phyloP scores from a whole-genome alignment of 208 protist genomes.

The Porcisia hertigi region DNA sequence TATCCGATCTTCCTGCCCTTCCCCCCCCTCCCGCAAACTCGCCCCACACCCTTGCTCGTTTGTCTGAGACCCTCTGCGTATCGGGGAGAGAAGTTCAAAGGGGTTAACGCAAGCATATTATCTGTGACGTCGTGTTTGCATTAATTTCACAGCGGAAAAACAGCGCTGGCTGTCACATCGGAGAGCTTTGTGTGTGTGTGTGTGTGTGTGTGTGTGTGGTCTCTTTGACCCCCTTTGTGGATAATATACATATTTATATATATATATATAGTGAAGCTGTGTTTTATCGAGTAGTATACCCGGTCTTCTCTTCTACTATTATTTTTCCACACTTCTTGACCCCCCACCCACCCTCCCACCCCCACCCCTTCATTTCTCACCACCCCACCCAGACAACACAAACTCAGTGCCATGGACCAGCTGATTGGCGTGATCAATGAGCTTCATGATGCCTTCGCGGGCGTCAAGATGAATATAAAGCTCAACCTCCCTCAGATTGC shows the following conservation, averaged over 20 bases:
- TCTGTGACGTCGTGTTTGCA: background rate
- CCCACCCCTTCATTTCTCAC: background rate
- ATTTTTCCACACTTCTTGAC: background rate
- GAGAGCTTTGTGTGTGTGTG: background rate
- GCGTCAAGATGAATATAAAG: constrained; percentile 91
- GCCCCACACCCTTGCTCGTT: background rate
- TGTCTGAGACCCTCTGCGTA: background rate
- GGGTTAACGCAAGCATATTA: background rate
- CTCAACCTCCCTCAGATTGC: constrained; percentile 99
- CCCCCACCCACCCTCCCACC: no score
- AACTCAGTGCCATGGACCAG: constrained; percentile 85
- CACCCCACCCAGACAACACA: background rate
- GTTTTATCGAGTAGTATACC: background rate
- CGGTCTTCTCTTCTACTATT: background rate
- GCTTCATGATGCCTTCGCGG: constrained; percentile 95
- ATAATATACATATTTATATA: background rate
- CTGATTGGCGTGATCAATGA: constrained; percentile 98
- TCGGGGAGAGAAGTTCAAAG: background rate
- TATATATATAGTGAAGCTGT: background rate
- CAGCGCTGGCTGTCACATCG: background rate
- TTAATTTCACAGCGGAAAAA: no score
- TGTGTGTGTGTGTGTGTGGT: background rate
- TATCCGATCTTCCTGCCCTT: background rate
- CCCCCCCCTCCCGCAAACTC: background rate
- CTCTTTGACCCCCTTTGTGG: background rate